Conservation (phyloP, 208 protist species). For the Leishmania mexicana region DNA sequence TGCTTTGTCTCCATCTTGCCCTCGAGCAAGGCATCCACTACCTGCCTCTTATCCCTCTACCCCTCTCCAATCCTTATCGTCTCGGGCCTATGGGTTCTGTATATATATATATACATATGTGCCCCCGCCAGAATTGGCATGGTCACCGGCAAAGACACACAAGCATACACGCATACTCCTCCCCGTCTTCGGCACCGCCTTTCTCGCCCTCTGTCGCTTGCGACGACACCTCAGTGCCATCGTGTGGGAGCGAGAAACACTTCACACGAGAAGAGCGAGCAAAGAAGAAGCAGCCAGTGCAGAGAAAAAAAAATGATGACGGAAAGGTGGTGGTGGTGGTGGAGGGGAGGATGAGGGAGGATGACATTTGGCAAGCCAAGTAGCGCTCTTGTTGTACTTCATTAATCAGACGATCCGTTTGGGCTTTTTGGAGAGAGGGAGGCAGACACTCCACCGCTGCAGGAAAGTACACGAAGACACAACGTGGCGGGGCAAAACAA, state of each 20-base stretch:
- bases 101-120: not conserved
- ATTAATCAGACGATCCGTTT: no score
- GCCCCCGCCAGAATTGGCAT: no score
- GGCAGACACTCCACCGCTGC: no score
- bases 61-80: not conserved
- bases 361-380: not conserved
- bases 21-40: not conserved
- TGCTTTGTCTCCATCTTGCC: not conserved
- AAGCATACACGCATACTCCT: not conserved
- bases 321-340: not conserved
- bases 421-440: no score
- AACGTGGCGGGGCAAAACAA: no score
- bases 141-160: not conserved
- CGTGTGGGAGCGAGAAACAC: not conserved
- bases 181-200: not conserved
- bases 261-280: no score
- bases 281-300: no score
- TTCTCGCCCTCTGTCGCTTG: not conserved
- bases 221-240: not conserved
- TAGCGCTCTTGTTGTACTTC: not conserved
- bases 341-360: not conserved
- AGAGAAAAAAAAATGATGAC: not conserved
- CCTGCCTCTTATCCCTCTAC: not conserved
- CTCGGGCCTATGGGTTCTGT: not conserved
- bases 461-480: no score